Base-by-base conservation (phyloP, 176 grass and related monocot species). In the Hyparrhenia diplandra region DNA sequence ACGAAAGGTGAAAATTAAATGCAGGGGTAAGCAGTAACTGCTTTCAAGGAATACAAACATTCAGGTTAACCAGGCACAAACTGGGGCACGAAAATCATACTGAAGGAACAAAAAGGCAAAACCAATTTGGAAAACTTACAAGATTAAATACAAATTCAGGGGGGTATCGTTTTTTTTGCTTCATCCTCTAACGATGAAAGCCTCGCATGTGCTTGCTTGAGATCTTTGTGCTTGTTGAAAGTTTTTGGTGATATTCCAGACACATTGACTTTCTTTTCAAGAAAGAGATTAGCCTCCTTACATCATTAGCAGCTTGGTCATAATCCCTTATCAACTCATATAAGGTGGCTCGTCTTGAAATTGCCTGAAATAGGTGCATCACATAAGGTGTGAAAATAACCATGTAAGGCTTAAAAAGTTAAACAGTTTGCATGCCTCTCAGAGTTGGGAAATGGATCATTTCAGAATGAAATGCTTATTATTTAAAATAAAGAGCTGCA, bases 311-410 rank as follows among this genome's bases (percentile, higher is more conserved):
- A 84, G 93, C 93, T 81, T 99, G 90, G 8, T 59, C 85, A 83
- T 93, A 93, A 76, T 99, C 93, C 62, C 97, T 87, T 69, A 96
- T 99, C 87, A 93, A 85, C 85, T 96, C 91, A 2, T 99, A 94
- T 81, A 99, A 92, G n/a, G 97, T 95, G 45, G 91, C 97, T 64
- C 97, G 88, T 69, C 97, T 90, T 25, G 97, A 99, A 88, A 99
- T 90, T 74, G 97, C 97, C 97, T 99, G 76, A 81, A 87, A 87
- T 79, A 83, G 36, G 60, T 69, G 73, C 18, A 85, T 82, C 59
- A 82, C 21, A 85, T 71, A 49, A 82, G 69, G 27, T 73, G 30
- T 69, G 43, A 78, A 66, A 20, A 67, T 6, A 67, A 73, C 42
- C 49, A 78, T 73, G 58, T 36, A 82, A 2, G 13, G n/a, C 36